Percentiles rank a stretch among this genome's conserved stretches.
These are phyloP conservation scores for Begonia masoniana DNA, from an alignment of 306 rosid species.

Conservation along the genomic window DNA sequence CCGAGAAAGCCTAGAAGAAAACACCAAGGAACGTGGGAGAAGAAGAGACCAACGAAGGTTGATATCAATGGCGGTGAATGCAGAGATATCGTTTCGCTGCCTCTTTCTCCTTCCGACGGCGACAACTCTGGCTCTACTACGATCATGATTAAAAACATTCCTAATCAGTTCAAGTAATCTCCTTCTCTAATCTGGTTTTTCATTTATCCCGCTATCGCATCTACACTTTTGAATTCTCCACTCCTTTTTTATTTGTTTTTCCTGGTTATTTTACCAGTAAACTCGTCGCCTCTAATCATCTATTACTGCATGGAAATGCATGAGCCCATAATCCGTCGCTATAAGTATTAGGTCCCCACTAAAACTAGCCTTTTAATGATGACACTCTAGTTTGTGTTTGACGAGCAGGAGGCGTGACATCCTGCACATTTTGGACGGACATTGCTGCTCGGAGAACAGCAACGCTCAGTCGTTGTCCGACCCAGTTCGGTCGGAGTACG, in stretches of 20 bases:
- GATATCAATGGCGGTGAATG: neutral
- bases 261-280: neutral
- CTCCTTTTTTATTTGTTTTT: neutral
- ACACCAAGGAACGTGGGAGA: neutral
- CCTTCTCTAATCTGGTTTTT: neutral
- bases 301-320: too few relatives aligned
- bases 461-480: neutral
- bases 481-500: constrained; percentile 4
- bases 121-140: constrained; percentile 2
- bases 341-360: neutral
- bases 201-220: neutral
- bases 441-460: constrained; percentile 7
- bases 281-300: neutral
- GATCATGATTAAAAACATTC: constrained; percentile 22
- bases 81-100: neutral
- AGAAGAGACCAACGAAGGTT: neutral
- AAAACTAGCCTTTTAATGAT: neutral
- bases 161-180: constrained; percentile 17
- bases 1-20: neutral
- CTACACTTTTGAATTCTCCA: neutral
- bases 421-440: constrained; percentile 3
- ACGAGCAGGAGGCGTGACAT: constrained; percentile 14
- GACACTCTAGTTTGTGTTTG: neutral
- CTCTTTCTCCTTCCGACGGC: neutral
- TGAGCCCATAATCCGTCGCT: neutral